Base-by-base conservation (phyloP, 345 rosid genomes). In the Eucalyptus viminalis region DNA sequence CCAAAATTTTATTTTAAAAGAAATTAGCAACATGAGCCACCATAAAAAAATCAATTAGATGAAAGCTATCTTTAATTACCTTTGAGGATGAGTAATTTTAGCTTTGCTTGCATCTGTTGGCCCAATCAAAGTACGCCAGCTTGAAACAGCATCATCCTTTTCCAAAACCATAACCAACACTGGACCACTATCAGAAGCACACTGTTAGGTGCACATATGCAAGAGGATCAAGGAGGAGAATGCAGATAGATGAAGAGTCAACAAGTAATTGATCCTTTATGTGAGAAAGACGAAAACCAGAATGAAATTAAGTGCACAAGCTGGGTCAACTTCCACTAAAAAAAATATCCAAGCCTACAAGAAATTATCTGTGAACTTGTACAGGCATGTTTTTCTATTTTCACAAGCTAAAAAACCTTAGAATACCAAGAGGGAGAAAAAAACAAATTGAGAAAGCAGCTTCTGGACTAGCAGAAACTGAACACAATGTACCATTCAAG, bases 111-210 rank as follows among this genome's bases (percentile, higher is more conserved):
- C 94, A 93, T 96, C 95, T n/a, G 98, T 96, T 86, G 98, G 97
- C 58, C 97, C 98, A 89, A 97, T 95, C 80, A 97, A 91, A 88
- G 90, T 88, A 89, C 97, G 99, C 99, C 99, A 97, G 86, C 94
- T 92, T 91, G 94, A 90, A 95, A 97, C 91, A 2, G 97, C 99
- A 91, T 96, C 92, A 90, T 92, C 91, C 92, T 95, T 97, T 94
- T 95, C 97, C 93, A 97, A 91, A 86, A 96, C 92, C 96, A 97
- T 95, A 72, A 93, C 94, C 89, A 96, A 87, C 87, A 95, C 96
- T 27, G 98, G 98, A 92, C 96, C 99, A 93, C 99, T 92, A 90
- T 72, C 16, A 87, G 44, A 72, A 80, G 49, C 86, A 49, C 67
- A 86, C 37, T n/a, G 34, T 86, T 47, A 88, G 69, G 65, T n/a